A percentile compares a stretch with the other conserved stretches of the same genome.
Evolutionary conservation across 352 stramenopile species (phyloP).

Genomic region (Globisporangium ultimum): DNA sequence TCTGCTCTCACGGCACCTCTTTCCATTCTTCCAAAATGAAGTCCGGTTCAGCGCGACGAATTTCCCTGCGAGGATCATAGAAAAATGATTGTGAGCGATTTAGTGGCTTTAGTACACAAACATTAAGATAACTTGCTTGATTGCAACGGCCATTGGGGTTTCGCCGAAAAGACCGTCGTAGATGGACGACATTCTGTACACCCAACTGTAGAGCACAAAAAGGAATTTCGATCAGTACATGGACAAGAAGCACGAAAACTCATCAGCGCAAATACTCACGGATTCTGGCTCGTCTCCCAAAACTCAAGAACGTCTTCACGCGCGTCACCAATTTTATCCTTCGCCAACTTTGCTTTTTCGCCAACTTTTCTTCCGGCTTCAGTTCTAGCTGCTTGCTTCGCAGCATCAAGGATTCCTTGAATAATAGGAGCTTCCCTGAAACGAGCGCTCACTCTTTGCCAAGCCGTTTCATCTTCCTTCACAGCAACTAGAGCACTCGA

Average conservation of each 20-base stretch:
- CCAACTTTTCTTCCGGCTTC: constrained; percentile 73
- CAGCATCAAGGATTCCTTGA: constrained; percentile 81
- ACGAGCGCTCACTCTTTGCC: constrained; percentile 92
- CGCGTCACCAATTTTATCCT: constrained; percentile 78
- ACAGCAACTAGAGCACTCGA: constrained; percentile 80
- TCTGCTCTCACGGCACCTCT: constrained; percentile 29
- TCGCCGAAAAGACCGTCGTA: constrained; percentile 98
- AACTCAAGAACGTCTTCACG: constrained; percentile 89
- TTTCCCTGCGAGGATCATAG: constrained; percentile 52
- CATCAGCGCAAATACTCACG: constrained; percentile 27
- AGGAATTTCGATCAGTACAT: constrained; percentile 1
- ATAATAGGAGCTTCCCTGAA: constrained; percentile 96
- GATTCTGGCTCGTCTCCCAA: constrained; percentile 99
- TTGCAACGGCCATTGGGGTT: constrained; percentile 93
- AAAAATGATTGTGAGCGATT: background rate
- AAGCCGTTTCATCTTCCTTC: constrained; percentile 93
- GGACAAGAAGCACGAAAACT: constrained; percentile 4
- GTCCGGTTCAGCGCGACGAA: constrained; percentile 94
- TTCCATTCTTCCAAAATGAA: constrained; percentile 97
- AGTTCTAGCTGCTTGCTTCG: constrained; percentile 73
- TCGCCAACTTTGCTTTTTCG: constrained; percentile 67
- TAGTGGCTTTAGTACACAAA: too few species aligned
- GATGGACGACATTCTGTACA: constrained; percentile 97
- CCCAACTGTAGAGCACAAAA: constrained; percentile 43
- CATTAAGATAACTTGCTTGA: constrained; percentile 43